Percentiles rank a stretch among this genome's conserved stretches.
Evolutionary conservation across 306 rosid species (phyloP).

Genomic region (Quercus gilva): DNA sequence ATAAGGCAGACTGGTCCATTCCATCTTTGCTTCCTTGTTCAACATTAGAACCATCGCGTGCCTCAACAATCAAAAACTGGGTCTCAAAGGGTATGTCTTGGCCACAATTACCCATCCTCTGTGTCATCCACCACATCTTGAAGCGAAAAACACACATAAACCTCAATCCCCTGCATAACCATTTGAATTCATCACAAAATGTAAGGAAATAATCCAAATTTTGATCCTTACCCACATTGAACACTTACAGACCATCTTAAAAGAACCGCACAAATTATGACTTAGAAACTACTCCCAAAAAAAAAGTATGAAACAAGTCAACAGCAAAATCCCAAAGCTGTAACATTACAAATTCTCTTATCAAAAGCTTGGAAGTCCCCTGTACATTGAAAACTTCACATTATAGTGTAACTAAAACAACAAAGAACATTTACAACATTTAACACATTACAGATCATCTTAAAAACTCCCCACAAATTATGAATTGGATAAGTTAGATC

Average conservation of each 20-base stretch:
- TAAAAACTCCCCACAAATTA: too few relatives aligned
- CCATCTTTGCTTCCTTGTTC: conserved; percentile 34
- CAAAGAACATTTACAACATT: too few relatives aligned
- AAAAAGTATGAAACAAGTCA: too few relatives aligned
- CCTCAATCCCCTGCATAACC: conserved; percentile 57
- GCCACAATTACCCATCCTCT: conserved; percentile 80
- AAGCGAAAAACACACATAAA: conserved; percentile 84
- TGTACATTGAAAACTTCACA: too few relatives aligned
- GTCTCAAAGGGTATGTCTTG: conserved; percentile 81
- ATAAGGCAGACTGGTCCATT: conserved; percentile 42
- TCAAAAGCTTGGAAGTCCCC: too few relatives aligned
- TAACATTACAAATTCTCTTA: too few relatives aligned
- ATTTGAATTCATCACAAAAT: neutral
- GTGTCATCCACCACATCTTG: conserved; percentile 99
- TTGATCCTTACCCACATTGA: neutral
- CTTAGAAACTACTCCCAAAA: neutral
- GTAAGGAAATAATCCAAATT: neutral
- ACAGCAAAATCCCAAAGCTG: too few relatives aligned
- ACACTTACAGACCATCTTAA: neutral
- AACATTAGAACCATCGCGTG: conserved; percentile 35
- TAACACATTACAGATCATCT: too few relatives aligned
- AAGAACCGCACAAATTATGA: neutral
- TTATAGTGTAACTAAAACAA: too few relatives aligned
- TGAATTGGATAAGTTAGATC: too few relatives aligned
- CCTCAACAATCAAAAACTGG: conserved; percentile 78